Base-by-base conservation (phyloP, 441 rosid species). In the Populus hybrid region DNA sequence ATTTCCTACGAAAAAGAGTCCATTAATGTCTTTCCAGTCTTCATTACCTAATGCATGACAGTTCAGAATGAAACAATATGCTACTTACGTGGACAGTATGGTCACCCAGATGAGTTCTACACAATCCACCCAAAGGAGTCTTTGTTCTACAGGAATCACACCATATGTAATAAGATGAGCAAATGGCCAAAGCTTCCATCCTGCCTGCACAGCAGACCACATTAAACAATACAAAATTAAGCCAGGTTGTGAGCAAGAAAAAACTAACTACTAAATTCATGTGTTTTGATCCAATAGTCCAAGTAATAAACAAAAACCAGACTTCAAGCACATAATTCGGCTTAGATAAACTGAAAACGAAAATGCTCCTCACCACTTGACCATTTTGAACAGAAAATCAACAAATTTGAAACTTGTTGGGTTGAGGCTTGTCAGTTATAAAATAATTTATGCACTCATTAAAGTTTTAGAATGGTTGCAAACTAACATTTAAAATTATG, bases 181-280 rank as follows among this genome's bases (percentile, higher is more conserved):
- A 73, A 94, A 94, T 40, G 98, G 98, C 98, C 98, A 94, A 72
- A 94, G 95, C 79, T 94, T 94, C 97, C 97, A 92, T 6, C 98
- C 98, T 9, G 98, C 98, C 98, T 94, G 88, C 75, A 79, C 4
- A 77, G 59, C 9, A 80, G 36, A 79, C 70, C 82, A 76, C 26
- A 38, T 69, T 9, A 70, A 63, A 46, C 3, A 65, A 23, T 1
- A 66, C 21, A 34, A 46, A 64, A 23, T 12, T 35, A 40, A 75
- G 28, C 7, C n/a, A 21, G 3, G 19, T 11, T 68, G 61, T 19
- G 21, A 19, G 5, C 70, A 64, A 28, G 75, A 30, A 11, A 57
- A 4, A 32, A 65, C 32, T 30, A 30, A 30, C 32, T 7, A 42
- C 64, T 1, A 40, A 30, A 3, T 11, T 42, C 30, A 18, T 42